Base-by-base conservation (phyloP, 108 stramenopile genomes). In the Mediolabrus comicus region DNA sequence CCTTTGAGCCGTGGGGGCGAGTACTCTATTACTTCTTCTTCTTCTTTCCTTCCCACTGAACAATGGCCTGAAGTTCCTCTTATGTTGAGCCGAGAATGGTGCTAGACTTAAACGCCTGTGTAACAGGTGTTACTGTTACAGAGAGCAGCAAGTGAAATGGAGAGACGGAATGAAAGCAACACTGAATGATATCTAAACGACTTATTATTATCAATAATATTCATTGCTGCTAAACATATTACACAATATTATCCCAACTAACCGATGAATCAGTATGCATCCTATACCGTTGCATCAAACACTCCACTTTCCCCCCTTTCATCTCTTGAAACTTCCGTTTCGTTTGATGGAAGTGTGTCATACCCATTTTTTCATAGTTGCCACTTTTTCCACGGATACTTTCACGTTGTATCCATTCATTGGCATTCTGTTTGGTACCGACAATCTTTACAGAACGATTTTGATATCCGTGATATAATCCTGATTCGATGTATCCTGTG, bases 281-380 rank as follows among this genome's bases (percentile, higher is more conserved):
- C 56, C 34, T 4, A 26, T 19, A 60, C 39, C 59, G 35, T 14
- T 68, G 67, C 17, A 61, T 59, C 59, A 62, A 39, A 68, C 67
- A 68, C 35, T 36, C 59, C 24, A 62, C 57, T 6, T 4, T 24
- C 22, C 25, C 11, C 36, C 12, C 55, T 14, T 2, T 11, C 60
- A 46, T 24, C 67, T 24, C 12, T 38, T 17, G 22, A 27, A 68
- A 62, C 60, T 46, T 39, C 14, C 38, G 59, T 43, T 53, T 27
- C 0, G 53, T 63, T 8, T 27, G 7, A 64, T 67, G 63, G 57
- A 72, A 72, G 22, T 72, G 71, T 10, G 71, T 72, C 65, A 72
- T 72, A 26, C 53, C 53, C 71, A 67, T 67, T 28, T 55, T 5
- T 3, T 16, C 22, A 58, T 72, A 72, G 13, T 58, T 26, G 11